Conservation (phyloP, 306 rosid genomes). For the Canavalia gladiata region DNA sequence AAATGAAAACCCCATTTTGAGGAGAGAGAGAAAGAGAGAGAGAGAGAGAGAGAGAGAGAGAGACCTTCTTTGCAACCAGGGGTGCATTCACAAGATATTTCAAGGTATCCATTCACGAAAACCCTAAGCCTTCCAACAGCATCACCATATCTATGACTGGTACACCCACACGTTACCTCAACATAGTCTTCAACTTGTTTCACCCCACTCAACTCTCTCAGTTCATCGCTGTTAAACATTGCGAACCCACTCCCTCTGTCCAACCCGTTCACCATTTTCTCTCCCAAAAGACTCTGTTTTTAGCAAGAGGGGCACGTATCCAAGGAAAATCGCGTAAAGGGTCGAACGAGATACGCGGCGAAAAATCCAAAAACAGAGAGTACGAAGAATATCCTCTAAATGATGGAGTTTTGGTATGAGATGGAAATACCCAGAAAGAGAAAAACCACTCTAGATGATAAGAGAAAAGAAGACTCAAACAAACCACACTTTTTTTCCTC, state of each 20-base stretch:
- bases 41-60: conserved; percentile 50
- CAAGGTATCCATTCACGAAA: conserved; percentile 85
- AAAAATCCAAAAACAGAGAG: neutral
- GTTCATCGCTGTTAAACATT: conserved; percentile 87
- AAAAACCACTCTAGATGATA: too few species aligned
- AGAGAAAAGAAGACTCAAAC: conserved; percentile 15
- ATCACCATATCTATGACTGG: conserved; percentile 94
- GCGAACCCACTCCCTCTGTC: conserved; percentile 68
- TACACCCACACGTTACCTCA: conserved; percentile 95
- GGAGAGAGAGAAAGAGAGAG: conserved; percentile 44
- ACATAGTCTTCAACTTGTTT: conserved; percentile 72
- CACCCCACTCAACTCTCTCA: conserved; percentile 87
- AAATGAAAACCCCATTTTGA: conserved; percentile 36
- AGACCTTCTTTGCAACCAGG: conserved; percentile 99
- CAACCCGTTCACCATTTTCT: conserved; percentile 70
- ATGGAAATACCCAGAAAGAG: neutral
- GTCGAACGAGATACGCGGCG: conserved; percentile 36
- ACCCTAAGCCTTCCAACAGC: conserved; percentile 99
- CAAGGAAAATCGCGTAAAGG: conserved; percentile 34
- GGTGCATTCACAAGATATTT: conserved; percentile 95
- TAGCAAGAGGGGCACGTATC: conserved; percentile 31
- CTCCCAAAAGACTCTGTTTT: conserved; percentile 57
- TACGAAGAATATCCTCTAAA: conserved; percentile 12
- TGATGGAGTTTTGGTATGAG: conserved; percentile 40
- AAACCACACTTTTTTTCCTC: conserved; percentile 41